These are phyloP conservation scores for Drosera capensis DNA, from an alignment of 148 eudicot genomes.

Conservation along the genomic window DNA sequence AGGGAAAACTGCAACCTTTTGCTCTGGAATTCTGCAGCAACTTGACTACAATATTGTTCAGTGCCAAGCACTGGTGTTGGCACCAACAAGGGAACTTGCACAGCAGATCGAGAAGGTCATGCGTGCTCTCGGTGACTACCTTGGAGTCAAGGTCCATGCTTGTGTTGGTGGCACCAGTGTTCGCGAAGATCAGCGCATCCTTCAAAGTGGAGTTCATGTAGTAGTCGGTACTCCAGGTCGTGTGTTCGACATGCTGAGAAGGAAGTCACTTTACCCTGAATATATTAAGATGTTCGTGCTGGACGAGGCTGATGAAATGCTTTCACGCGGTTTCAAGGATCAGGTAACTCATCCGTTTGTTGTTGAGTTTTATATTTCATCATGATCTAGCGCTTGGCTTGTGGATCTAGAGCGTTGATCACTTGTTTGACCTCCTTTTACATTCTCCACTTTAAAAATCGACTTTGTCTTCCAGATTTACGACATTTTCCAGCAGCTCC, in stretches of 20 bases:
- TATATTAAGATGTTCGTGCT: conserved; percentile 30
- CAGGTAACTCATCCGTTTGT: conserved; percentile 14
- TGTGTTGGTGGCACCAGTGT: conserved; percentile 38
- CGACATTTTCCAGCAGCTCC: conserved; percentile 35
- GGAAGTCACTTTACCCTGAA: conserved; percentile 25
- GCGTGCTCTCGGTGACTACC: conserved; percentile 39
- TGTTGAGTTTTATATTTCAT: background rate
- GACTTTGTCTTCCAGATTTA: conserved; percentile 18
- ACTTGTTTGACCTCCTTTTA: no score
- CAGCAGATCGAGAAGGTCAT: conserved; percentile 41
- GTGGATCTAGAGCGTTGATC: no score
- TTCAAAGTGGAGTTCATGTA: conserved; percentile 32
- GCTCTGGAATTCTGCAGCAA: conserved; percentile 35
- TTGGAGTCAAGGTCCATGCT: conserved; percentile 36
- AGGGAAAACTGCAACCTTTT: conserved; percentile 36
- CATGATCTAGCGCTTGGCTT: background rate
- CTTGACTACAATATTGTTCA: conserved; percentile 25
- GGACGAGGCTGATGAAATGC: conserved; percentile 46
- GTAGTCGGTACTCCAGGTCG: conserved; percentile 47
- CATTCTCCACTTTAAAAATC: background rate
- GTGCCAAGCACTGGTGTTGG: conserved; percentile 40
- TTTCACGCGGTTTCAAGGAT: conserved; percentile 39
- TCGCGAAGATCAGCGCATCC: conserved; percentile 35
- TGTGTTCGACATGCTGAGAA: conserved; percentile 34
- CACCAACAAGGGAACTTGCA: conserved; percentile 37